Base-by-base conservation (phyloP, 1,284 basidiomycete species). In the Ceratobasidium sp. region DNA sequence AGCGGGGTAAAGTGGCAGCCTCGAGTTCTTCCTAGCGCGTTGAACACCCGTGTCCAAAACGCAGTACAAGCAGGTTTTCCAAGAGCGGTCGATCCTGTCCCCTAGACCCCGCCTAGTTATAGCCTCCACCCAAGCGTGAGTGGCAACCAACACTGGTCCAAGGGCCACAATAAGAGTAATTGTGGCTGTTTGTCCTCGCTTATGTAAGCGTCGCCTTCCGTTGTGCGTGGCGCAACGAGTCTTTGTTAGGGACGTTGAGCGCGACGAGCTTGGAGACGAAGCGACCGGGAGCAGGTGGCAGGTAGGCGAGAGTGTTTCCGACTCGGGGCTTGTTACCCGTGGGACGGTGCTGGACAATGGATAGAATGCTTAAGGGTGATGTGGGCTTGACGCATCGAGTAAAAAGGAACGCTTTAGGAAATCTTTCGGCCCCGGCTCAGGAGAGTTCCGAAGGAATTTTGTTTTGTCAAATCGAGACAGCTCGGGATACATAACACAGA, bases 11-110 rank as follows among this genome's bases (percentile, higher is more conserved):
- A 46, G 44, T 38, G 35, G 35, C 35, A 38, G 11, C 35, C 35
- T 38, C 35, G 35, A 38, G n/a, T n/a, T n/a, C 57, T 35, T 28
- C 35, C 28, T 9, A 28, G 16, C n/a, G 43, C 11, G 14, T 11
- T 43, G 57, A 61, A 61, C 58, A 61, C 58, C 58, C 44, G 58
- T 61, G 58, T 61, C 43, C 58, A 32, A 23, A 52, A 61, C 46
- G 58, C 58, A 21, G 43, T 46, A 44, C 58, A 43, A 61, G 58
- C 46, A 41, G 35, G 35, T 4, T 38, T 38, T 38, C 35, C 35
- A 38, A 11, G 35, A 38, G 4, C 35, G 21, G 35, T 61, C 58
- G 18, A 26, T 28, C 58, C 58, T 46, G 26, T 61, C 43, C 8
- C n/a, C 8, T 41, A 9, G 16, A 54, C 21, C 43, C 23, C 23